These are phyloP conservation scores for Guadua angustifolia DNA, from an alignment of 176 grass and related monocot species.

Conservation along the genomic window DNA sequence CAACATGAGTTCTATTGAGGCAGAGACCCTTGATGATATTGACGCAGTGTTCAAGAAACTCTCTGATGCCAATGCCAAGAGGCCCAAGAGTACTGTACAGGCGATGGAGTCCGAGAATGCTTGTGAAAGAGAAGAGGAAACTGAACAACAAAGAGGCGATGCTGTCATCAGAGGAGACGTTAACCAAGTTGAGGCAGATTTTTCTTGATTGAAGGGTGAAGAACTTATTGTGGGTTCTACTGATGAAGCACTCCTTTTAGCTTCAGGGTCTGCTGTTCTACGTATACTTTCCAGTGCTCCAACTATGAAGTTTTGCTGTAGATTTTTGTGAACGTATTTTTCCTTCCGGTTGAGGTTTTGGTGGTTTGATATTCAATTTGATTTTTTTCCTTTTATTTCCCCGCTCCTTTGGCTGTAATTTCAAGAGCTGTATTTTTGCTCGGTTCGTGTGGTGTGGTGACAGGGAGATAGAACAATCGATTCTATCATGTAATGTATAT, in stretches of 20 bases:
- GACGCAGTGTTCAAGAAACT: constrained; percentile 39
- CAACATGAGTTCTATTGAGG: constrained; percentile 36
- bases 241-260: constrained; percentile 6
- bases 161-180: constrained; percentile 10
- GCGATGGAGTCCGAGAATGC: background rate
- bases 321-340: constrained; percentile 52
- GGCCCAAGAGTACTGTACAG: constrained; percentile 23
- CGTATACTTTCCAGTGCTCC: constrained; percentile 44
- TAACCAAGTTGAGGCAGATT: constrained; percentile 13
- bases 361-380: constrained; percentile 31
- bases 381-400: constrained; percentile 29
- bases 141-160: constrained; percentile 25
- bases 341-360: constrained; percentile 42
- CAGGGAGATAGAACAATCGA: constrained; percentile 23
- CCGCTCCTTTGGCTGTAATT: constrained; percentile 35
- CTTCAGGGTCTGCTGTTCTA: constrained; percentile 31
- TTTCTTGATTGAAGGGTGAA: constrained; percentile 29
- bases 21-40: constrained; percentile 39
- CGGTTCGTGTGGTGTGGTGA: constrained; percentile 31
- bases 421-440: constrained; percentile 33
- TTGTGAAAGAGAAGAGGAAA: constrained; percentile 21
- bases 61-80: constrained; percentile 35
- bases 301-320: constrained; percentile 58
- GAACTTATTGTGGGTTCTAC: background rate
- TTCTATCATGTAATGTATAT: constrained; percentile 31